A percentile compares a stretch with the other conserved stretches of the same genome.
Conservation (phyloP, 2,329 filamentous ascomycete species). For the Fusarium mexicanum region DNA sequence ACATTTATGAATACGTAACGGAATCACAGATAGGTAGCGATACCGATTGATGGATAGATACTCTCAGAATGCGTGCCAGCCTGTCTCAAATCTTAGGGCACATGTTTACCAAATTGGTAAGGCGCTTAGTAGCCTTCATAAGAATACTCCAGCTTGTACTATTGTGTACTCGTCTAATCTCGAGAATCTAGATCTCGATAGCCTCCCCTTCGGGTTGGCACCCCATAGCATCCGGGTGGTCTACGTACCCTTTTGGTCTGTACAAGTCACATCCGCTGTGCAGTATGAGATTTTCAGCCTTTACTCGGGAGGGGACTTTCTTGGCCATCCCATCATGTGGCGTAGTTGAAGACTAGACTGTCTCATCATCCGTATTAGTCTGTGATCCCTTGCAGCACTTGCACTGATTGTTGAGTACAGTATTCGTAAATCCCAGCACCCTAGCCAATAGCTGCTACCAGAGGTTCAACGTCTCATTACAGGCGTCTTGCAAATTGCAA, state of each 20-base stretch:
- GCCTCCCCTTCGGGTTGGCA: neutral
- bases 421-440: neutral
- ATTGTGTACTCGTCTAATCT: constrained; percentile 21
- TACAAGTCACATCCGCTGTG: neutral
- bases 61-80: neutral
- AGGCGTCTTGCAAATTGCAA: neutral
- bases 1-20: neutral
- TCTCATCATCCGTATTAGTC: constrained; percentile 5
- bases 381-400: neutral
- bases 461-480: constrained; percentile 1
- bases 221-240: neutral
- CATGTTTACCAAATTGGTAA: neutral
- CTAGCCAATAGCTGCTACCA: neutral
- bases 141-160: neutral
- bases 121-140: neutral
- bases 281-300: neutral
- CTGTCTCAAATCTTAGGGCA: neutral
- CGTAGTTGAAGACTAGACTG: neutral
- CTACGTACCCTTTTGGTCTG: neutral
- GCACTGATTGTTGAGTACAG: neutral
- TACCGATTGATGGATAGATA: neutral
- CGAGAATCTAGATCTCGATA: constrained; percentile 33
- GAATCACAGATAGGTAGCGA: neutral
- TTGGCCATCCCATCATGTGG: neutral
- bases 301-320: neutral